A percentile compares a stretch with the other conserved stretches of the same genome.
phyloP scores from a whole-genome alignment of 2,329 filamentous ascomycete species.

The Trichoderma arundinaceum region DNA sequence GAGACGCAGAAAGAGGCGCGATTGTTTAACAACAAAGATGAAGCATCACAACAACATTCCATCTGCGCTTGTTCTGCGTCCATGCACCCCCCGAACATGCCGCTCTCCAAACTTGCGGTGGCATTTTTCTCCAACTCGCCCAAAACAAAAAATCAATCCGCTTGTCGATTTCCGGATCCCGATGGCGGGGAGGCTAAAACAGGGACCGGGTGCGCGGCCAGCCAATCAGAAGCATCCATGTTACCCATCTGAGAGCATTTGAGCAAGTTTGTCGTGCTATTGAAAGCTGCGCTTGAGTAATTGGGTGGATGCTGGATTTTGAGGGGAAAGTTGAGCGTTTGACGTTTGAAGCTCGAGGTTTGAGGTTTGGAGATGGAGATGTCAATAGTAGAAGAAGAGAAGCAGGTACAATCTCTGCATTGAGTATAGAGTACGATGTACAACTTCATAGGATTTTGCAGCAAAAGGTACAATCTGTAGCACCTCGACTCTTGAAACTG shows the following conservation, averaged over 20 bases:
- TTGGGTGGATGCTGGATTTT: not conserved
- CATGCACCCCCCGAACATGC: not conserved
- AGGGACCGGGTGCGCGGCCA: constrained; percentile 1
- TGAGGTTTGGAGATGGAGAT: not conserved
- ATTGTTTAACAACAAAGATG: not conserved
- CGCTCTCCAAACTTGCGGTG: not conserved
- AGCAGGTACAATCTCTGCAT: not conserved
- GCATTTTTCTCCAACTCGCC: not conserved
- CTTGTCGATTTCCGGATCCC: constrained; percentile 16
- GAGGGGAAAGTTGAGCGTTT: not conserved
- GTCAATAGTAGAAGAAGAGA: not conserved
- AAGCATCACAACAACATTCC: constrained; percentile 2
- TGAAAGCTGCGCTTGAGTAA: not conserved
- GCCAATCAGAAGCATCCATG: constrained; percentile 3
- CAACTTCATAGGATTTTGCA: not conserved
- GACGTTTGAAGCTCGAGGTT: not conserved
- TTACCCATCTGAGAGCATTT: constrained; percentile 44
- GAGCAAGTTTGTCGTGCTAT: constrained; percentile 44
- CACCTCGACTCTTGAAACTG: constrained; percentile 13
- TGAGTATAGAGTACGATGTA: no score
- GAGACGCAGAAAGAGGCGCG: no score
- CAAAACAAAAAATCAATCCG: not conserved
- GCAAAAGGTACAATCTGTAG: not conserved
- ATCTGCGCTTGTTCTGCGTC: no score
- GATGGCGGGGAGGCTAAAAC: constrained; percentile 17